A percentile compares a stretch with the other conserved stretches of the same genome.
phyloP scores from a whole-genome alignment of 805 yeast genomes.

The Saccharomycopsis sp. region DNA sequence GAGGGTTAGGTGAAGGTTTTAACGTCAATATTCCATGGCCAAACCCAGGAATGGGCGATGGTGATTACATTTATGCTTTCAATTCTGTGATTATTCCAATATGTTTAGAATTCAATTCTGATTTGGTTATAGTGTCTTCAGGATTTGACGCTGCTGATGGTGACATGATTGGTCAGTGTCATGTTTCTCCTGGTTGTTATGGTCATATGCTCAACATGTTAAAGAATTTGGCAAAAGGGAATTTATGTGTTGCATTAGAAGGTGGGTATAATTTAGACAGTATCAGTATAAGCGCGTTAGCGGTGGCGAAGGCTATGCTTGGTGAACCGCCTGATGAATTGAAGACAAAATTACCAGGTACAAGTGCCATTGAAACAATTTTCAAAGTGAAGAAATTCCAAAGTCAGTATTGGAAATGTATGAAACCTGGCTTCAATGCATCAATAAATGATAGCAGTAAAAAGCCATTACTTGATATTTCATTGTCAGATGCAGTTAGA shows the following conservation, averaged over 20 bases:
- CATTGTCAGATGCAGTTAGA: conserved; percentile 61
- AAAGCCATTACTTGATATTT: not conserved
- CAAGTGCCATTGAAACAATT: conserved; percentile 72
- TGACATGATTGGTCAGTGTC: conserved; percentile 94
- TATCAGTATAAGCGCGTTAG: conserved; percentile 82
- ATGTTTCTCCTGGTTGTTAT: conserved; percentile 91
- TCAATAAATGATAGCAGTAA: conserved; percentile 23
- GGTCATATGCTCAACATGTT: conserved; percentile 94
- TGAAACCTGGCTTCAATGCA: conserved; percentile 54
- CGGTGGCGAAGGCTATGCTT: conserved; percentile 81
- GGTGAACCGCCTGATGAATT: conserved; percentile 94
- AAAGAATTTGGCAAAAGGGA: conserved; percentile 82
- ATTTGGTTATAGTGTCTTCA: conserved; percentile 83
- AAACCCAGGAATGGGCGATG: conserved; percentile 85
- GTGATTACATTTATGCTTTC: conserved; percentile 91
- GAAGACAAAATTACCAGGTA: conserved; percentile 56
- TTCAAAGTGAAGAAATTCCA: conserved; percentile 77
- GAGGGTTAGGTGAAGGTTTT: conserved; percentile 79
- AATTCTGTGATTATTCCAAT: conserved; percentile 80
- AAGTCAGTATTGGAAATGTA: conserved; percentile 79
- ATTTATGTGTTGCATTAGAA: conserved; percentile 81
- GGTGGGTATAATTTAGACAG: conserved; percentile 96
- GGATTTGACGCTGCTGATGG: conserved; percentile 99
- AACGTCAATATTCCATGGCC: conserved; percentile 94
- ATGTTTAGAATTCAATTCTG: conserved; percentile 85